Conservation (phyloP, 495 filamentous ascomycete species). For the Penicillium maclennaniae region DNA sequence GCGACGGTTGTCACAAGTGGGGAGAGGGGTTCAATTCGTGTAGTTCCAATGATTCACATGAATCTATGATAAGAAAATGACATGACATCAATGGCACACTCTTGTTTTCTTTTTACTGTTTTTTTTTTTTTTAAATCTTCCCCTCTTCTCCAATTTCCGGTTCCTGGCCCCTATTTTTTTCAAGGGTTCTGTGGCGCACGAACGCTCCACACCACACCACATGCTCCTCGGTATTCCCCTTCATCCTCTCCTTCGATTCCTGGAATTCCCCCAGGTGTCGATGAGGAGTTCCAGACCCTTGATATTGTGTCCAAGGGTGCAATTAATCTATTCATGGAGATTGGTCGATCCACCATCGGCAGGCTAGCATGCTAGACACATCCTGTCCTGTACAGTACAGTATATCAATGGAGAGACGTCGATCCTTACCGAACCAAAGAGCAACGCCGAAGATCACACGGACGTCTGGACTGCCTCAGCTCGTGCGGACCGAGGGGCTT, state of each 20-base stretch:
- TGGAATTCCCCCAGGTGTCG: too few species aligned
- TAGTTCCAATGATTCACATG: not conserved
- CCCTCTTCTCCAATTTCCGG: slow-evolving; percentile 1
- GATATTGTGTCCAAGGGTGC: not conserved
- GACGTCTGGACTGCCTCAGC: slow-evolving; percentile 6
- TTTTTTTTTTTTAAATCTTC: too few species aligned
- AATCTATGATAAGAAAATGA: not conserved
- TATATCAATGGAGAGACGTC: not conserved
- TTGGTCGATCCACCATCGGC: too few species aligned
- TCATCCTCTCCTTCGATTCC: too few species aligned
- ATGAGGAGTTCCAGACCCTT: too few species aligned
- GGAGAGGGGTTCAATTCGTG: not conserved
- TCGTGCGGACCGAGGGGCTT: not conserved
- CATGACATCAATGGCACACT: slow-evolving; percentile 3
- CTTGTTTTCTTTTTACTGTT: too few species aligned
- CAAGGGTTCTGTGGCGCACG: not conserved
- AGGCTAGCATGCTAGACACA: too few species aligned
- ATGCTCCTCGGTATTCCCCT: slow-evolving; percentile 4
- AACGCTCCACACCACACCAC: not conserved
- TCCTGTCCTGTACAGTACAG: too few species aligned
- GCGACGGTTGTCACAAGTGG: not conserved
- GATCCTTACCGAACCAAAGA: slow-evolving; percentile 17
- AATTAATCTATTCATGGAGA: not conserved
- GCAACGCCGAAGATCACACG: slow-evolving; percentile 18
- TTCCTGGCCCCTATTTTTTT: not conserved